A percentile compares a stretch with the other conserved stretches of the same genome.
These are phyloP conservation scores for Botrytis byssoidea DNA, from an alignment of 2,329 filamentous ascomycete species.

Conservation along the genomic window DNA sequence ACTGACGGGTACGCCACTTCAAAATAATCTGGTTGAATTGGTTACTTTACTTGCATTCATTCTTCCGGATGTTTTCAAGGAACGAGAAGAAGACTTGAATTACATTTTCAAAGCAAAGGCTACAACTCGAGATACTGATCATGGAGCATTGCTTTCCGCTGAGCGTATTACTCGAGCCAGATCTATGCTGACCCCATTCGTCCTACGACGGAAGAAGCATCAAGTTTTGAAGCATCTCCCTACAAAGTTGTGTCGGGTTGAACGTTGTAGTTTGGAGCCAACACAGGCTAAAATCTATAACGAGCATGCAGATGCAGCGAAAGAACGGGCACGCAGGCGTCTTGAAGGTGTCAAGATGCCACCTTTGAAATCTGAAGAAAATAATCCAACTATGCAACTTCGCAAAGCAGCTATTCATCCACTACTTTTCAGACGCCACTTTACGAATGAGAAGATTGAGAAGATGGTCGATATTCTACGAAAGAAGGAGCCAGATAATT, in stretches of 20 bases:
- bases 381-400: slow-evolving; percentile 83
- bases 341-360: slow-evolving; percentile 51
- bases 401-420: slow-evolving; percentile 92
- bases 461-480: slow-evolving; percentile 78
- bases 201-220: slow-evolving; percentile 87
- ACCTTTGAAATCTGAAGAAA: slow-evolving; percentile 52
- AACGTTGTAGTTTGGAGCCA: slow-evolving; percentile 76
- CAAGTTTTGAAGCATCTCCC: slow-evolving; percentile 87
- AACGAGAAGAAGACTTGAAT: slow-evolving; percentile 74
- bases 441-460: slow-evolving; percentile 69
- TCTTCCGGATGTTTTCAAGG: slow-evolving; percentile 77
- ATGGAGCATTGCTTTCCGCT: slow-evolving; percentile 80
- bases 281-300: slow-evolving; percentile 74
- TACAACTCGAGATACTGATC: slow-evolving; percentile 73
- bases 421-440: slow-evolving; percentile 79
- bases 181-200: slow-evolving; percentile 92
- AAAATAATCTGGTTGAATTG: slow-evolving; percentile 92
- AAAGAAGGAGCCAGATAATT: slow-evolving; percentile 58
- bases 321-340: slow-evolving; percentile 56
- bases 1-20: slow-evolving; percentile 85
- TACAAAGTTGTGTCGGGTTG: slow-evolving; percentile 71
- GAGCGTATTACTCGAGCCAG: slow-evolving; percentile 85
- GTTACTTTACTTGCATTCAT: slow-evolving; percentile 91
- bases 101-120: slow-evolving; percentile 91
- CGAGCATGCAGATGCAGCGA: slow-evolving; percentile 62